Evolutionary conservation across 148 eudicot genomes (phyloP).

Genomic region (Chenopodium album): DNA sequence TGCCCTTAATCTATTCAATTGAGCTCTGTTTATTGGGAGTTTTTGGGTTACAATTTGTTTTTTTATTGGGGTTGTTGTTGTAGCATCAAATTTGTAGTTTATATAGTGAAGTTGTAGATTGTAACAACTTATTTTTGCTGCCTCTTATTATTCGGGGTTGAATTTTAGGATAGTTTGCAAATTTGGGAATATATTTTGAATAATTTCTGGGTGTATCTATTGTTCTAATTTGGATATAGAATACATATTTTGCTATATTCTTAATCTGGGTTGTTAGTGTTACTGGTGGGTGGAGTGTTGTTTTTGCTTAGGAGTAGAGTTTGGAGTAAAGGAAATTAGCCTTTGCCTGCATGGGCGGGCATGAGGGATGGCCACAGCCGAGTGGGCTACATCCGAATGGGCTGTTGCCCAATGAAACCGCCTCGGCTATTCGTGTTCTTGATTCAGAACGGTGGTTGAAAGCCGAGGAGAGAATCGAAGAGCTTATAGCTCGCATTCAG

Average conservation of each 20-base stretch:
- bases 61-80: background rate
- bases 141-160: slow-evolving; percentile 10
- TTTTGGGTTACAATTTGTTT: slow-evolving; percentile 1
- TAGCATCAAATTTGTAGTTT: background rate
- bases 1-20: background rate
- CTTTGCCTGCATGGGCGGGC: slow-evolving; percentile 43
- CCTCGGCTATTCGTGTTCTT: slow-evolving; percentile 44
- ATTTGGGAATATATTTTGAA: background rate
- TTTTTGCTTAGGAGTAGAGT: background rate
- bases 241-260: background rate
- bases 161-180: background rate
- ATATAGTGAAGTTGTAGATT: background rate
- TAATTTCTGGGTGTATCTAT: background rate
- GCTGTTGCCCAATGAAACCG: slow-evolving; percentile 49
- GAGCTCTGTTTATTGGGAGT: background rate
- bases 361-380: slow-evolving; percentile 32
- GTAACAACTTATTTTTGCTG: too few relatives aligned
- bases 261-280: slow-evolving; percentile 2
- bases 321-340: background rate
- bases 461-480: slow-evolving; percentile 79
- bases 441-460: slow-evolving; percentile 63
- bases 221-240: too few relatives aligned
- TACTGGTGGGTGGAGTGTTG: background rate
- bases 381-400: slow-evolving; percentile 44
- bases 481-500: slow-evolving; percentile 82